Evolutionary conservation across 78 protist genomes (phyloP).

Genomic region (Chrysochromulina tobinii): DNA sequence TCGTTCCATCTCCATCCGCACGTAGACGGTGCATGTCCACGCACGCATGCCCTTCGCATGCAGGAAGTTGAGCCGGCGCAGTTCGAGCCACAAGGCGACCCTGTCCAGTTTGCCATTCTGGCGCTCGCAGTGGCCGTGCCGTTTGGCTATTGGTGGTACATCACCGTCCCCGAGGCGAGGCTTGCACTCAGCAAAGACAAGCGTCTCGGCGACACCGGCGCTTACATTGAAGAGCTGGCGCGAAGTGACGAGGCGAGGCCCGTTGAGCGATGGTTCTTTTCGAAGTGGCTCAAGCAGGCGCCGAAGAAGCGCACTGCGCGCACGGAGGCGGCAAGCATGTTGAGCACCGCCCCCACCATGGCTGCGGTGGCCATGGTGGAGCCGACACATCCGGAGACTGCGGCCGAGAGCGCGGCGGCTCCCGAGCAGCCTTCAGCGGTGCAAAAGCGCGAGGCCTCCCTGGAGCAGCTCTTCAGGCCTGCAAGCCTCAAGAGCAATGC

Average conservation of each 20-base stretch:
- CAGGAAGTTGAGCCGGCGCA: no score
- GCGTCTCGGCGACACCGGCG: neutral
- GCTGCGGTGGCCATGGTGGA: no score
- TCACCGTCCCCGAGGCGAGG: neutral
- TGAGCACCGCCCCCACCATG: no score
- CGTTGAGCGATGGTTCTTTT: neutral
- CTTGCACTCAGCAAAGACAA: neutral
- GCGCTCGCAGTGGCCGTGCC: neutral
- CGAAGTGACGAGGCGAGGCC: neutral
- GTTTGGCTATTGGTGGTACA: slow-evolving; percentile 4
- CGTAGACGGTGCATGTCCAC: no score
- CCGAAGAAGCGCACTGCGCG: no score
- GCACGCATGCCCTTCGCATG: no score
- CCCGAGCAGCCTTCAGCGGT: neutral
- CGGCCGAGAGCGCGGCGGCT: no score
- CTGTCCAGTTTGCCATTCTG: neutral
- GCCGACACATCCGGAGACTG: no score
- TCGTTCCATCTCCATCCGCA: no score
- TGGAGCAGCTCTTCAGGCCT: neutral
- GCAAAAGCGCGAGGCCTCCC: neutral
- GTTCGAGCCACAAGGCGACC: neutral
- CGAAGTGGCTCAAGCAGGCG: neutral
- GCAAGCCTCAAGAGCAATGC: neutral
- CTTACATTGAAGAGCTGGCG: neutral
- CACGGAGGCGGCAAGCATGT: no score